Evolutionary conservation across 225 moss, liverwort and hornwort species (phyloP), one percentile per base, ranked within the genome.

Genomic region (Straminergon stramineum): DNA sequence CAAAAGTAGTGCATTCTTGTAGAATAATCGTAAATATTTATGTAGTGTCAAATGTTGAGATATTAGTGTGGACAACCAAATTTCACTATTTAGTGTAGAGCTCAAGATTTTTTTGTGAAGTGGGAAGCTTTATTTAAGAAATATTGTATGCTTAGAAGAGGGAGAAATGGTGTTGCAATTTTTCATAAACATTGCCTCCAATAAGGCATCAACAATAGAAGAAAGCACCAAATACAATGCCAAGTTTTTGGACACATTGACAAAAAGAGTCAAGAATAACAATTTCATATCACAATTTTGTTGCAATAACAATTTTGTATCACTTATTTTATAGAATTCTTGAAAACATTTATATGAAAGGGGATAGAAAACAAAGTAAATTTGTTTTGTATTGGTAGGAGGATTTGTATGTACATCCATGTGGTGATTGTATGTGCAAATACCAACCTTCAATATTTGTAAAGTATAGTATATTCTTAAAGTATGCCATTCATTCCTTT

Each of bases 71-170:
- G n/a, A n/a, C n/a, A n/a, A n/a, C n/a, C n/a, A n/a, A n/a, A n/a
- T n/a, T n/a, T n/a, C n/a, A n/a, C n/a, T n/a, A n/a, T n/a, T n/a
- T n/a, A n/a, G n/a, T 9, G 3, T 9, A 43, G 43, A 73, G 3
- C 1, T 73, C 1, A 28, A 0, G 17, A 71, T 8, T 15, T 43
- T 43, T 74, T 74, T 28, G 17, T 28, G 4, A 2, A 45, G 45
- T 45, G 1, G 18, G 1, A 18, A 45, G 30, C 0, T 0, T 74
- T 74, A 9, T 43, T 43, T 43, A 15, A 9, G 27, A 43, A 73
- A 43, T 27, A 6, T 26, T 15, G 1, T 15, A 1, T 15, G 5
- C 1, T 71, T 26, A 3, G 5, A 71, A 39, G 0, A 15, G 0
- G 39, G 71, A 26, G 24, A 71, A 26, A 14, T 39, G 26, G 15